Evolutionary conservation across 352 stramenopile species (phyloP).

Genomic region (Phytophthora boehmeriae): DNA sequence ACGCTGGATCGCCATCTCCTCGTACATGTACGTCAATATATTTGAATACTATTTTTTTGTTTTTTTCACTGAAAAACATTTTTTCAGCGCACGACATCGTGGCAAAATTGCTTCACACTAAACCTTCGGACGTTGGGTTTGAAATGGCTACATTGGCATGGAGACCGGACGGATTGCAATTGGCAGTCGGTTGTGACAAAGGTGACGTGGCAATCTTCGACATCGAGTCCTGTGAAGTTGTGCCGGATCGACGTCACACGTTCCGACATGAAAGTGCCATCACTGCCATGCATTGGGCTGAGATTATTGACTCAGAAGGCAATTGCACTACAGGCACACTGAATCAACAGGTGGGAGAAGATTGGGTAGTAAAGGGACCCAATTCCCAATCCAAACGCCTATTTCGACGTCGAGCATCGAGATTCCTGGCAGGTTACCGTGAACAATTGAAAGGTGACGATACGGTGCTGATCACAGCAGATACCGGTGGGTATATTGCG

Average conservation of each 20-base stretch:
- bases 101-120: slow-evolving; percentile 77
- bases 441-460: slow-evolving; percentile 5
- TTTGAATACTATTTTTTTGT: slow-evolving; percentile 4
- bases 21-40: slow-evolving; percentile 62
- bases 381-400: slow-evolving; percentile 25
- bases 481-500: slow-evolving; percentile 39
- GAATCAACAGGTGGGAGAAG: background rate
- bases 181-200: slow-evolving; percentile 73
- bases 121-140: slow-evolving; percentile 60
- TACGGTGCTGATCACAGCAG: slow-evolving; percentile 58
- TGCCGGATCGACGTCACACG: slow-evolving; percentile 35
- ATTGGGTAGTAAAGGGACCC: slow-evolving; percentile 4
- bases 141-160: slow-evolving; percentile 63
- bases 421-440: slow-evolving; percentile 29
- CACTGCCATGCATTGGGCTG: slow-evolving; percentile 64
- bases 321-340: background rate
- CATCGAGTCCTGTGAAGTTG: slow-evolving; percentile 53
- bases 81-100: slow-evolving; percentile 70
- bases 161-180: slow-evolving; percentile 65
- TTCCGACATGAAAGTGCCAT: slow-evolving; percentile 49
- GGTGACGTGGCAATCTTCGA: slow-evolving; percentile 75
- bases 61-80: background rate
- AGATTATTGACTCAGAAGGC: slow-evolving; percentile 5
- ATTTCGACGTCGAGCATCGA: slow-evolving; percentile 40
- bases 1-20: slow-evolving; percentile 71